A percentile compares a stretch with the other conserved stretches of the same genome.
Evolutionary conservation across 2,329 filamentous ascomycete species (phyloP).

Genomic region (Seiridium cupressi): DNA sequence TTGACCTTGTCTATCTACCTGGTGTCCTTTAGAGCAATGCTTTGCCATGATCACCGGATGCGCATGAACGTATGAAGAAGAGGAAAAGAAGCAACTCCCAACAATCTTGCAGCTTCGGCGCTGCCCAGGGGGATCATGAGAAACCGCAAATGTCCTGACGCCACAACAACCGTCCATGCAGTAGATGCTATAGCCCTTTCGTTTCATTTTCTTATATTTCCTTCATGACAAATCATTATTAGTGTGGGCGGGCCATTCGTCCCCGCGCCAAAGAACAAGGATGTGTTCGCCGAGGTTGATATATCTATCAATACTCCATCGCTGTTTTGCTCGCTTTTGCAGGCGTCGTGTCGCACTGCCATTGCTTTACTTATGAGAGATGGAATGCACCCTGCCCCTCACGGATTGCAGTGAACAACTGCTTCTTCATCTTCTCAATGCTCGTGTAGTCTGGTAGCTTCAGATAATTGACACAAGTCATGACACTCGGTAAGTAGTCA

Average conservation of each 20-base stretch:
- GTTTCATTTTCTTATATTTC: slow-evolving; percentile 9
- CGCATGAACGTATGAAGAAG: background rate
- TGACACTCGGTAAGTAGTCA: slow-evolving; percentile 98
- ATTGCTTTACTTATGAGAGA: slow-evolving; percentile 60
- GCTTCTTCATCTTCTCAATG: slow-evolving; percentile 72
- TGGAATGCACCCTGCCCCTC: slow-evolving; percentile 99
- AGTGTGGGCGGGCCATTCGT: background rate
- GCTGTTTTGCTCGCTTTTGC: background rate
- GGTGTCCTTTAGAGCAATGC: background rate
- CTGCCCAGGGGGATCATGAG: background rate
- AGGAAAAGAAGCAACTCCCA: background rate
- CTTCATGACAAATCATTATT: slow-evolving; percentile 1
- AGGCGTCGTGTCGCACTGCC: too few relatives aligned
- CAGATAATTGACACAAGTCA: slow-evolving; percentile 99
- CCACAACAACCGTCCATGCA: slow-evolving; percentile 18
- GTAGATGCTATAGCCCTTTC: slow-evolving; percentile 18
- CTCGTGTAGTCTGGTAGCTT: slow-evolving; percentile 93
- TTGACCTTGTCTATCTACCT: slow-evolving; percentile 2
- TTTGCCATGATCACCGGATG: background rate
- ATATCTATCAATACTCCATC: too few relatives aligned
- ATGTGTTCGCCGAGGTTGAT: too few relatives aligned
- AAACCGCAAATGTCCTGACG: slow-evolving; percentile 16
- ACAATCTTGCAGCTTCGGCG: background rate
- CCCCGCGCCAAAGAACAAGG: background rate
- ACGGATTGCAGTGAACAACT: slow-evolving; percentile 80